Percentiles rank a stretch among this genome's conserved stretches.
Evolutionary conservation across 768 basidiomycete species (phyloP).

Genomic region (Trichaptum fuscoviolaceum): DNA sequence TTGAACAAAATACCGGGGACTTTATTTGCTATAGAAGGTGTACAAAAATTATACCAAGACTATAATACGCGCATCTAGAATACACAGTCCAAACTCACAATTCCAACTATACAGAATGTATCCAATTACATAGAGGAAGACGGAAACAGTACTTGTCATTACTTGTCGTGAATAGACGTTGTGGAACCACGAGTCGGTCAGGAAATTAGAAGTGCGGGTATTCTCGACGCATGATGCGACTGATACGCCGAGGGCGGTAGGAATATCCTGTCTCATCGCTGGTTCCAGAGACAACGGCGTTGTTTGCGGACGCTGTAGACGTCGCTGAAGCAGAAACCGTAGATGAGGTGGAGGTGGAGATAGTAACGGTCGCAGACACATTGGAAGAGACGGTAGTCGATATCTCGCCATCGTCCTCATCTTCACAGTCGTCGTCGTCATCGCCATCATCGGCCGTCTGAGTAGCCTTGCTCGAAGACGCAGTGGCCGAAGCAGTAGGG

Average conservation of each 20-base stretch:
- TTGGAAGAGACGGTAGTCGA: neutral
- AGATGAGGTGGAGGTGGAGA: neutral
- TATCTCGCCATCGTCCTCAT: neutral
- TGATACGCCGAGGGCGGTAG: slow-evolving; percentile 10
- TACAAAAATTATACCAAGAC: neutral
- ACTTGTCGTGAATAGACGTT: neutral
- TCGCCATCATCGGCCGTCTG: neutral
- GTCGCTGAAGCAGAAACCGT: neutral
- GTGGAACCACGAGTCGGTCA: too few relatives aligned
- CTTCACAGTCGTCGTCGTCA: neutral
- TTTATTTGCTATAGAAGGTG: neutral
- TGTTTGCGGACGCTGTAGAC: neutral
- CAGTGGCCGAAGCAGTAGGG: neutral
- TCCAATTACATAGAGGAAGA: neutral
- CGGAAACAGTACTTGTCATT: neutral
- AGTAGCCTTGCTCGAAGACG: neutral
- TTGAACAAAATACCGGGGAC: neutral
- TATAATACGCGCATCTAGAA: neutral
- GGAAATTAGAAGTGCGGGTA: neutral
- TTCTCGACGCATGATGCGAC: slow-evolving; percentile 9
- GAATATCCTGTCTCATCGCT: neutral
- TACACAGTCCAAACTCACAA: neutral
- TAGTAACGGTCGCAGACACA: neutral
- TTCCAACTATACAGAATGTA: neutral
- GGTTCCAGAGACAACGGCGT: neutral